Conservation (phyloP, 2,329 filamentous ascomycete genomes). For the Talaromyces sp. region DNA sequence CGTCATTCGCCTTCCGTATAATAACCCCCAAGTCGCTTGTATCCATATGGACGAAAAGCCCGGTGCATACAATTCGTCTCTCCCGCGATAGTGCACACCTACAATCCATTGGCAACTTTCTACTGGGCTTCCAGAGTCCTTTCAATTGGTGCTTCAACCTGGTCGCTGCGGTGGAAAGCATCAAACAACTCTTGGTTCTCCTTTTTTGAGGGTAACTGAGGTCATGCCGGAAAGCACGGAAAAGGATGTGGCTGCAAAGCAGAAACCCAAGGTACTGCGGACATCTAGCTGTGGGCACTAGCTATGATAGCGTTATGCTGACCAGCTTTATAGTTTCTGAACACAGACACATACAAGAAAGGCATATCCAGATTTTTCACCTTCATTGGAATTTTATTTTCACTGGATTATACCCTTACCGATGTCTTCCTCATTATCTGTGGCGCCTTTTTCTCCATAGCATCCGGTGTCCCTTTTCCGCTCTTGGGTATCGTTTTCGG, state of each 20-base stretch:
- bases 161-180: too few species aligned
- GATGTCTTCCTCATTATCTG: slow-evolving; percentile 16
- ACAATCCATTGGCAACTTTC: neutral
- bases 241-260: neutral
- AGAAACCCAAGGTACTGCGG: neutral
- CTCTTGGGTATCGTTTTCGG: slow-evolving; percentile 37
- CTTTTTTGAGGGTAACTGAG: neutral
- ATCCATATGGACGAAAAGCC: neutral
- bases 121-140: too few species aligned
- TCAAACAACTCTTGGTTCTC: too few species aligned
- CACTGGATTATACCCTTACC: slow-evolving; percentile 14
- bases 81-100: neutral
- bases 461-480: slow-evolving; percentile 35
- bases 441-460: slow-evolving; percentile 24
- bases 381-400: slow-evolving; percentile 8
- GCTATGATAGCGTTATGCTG: neutral
- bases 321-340: neutral
- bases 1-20: too few species aligned
- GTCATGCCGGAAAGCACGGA: neutral
- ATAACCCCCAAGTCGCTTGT: too few species aligned
- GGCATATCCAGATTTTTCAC: neutral
- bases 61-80: neutral
- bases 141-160: too few species aligned
- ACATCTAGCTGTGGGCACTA: neutral
- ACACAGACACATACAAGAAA: neutral